Evolutionary conservation across 192 early-diverging fungal genomes (phyloP).

Genomic region (Ambispora gerdemannii): DNA sequence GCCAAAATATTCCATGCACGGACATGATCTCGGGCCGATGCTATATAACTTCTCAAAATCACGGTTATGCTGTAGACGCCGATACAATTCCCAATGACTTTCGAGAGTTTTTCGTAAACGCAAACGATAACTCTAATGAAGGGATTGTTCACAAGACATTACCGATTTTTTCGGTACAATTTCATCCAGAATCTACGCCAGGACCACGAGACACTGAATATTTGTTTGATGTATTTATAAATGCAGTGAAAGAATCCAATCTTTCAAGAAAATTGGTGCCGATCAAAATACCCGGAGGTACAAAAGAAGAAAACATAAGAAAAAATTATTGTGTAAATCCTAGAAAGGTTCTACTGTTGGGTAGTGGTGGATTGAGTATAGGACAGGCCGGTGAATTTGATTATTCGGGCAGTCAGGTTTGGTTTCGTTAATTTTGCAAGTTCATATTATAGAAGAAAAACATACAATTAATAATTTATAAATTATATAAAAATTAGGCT

Average conservation of each 20-base stretch:
- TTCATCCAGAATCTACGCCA: constrained; percentile 96
- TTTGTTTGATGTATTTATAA: constrained; percentile 94
- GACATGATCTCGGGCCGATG: constrained; percentile 93
- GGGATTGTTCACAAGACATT: constrained; percentile 88
- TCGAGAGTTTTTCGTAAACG: constrained; percentile 94
- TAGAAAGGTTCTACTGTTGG: constrained; percentile 89
- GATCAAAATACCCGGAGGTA: constrained; percentile 65
- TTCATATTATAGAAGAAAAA: neutral
- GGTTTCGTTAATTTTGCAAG: neutral
- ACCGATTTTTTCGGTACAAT: constrained; percentile 97
- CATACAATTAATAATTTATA: too few relatives aligned
- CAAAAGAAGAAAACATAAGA: constrained; percentile 39
- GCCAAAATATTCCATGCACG: constrained; percentile 99
- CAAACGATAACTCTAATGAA: constrained; percentile 99
- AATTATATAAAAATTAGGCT: constrained; percentile 78
- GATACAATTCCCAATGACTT: constrained; percentile 66
- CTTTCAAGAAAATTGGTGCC: constrained; percentile 69
- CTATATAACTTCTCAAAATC: constrained; percentile 99
- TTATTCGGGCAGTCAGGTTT: constrained; percentile 73
- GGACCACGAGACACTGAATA: constrained; percentile 97
- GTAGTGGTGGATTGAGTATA: constrained; percentile 92
- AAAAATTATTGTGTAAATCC: constrained; percentile 52
- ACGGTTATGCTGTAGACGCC: constrained; percentile 94
- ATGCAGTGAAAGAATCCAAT: constrained; percentile 65
- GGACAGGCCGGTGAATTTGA: constrained; percentile 99